Percentiles rank a stretch among this genome's conserved stretches.
Evolutionary conservation across 176 grass and related monocot species (phyloP).

Genomic region (Aegilops bicornis): DNA sequence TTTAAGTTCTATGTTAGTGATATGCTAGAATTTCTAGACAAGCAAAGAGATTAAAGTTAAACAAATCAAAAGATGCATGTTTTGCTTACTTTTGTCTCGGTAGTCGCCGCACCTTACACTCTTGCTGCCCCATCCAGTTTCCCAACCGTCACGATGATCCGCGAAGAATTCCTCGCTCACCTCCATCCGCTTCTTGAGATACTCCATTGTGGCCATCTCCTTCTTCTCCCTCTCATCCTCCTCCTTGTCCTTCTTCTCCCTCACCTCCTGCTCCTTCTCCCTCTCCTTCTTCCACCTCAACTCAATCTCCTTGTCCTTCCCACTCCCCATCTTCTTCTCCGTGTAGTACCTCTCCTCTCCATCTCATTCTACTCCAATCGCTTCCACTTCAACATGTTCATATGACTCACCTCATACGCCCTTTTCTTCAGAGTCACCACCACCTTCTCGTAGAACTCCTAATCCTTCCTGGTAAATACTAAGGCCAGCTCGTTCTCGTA

Average conservation of each 20-base stretch:
- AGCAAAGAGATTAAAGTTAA: no score
- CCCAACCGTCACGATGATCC: neutral
- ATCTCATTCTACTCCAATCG: neutral
- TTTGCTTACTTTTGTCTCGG: neutral
- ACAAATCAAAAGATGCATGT: neutral
- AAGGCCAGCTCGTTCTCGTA: neutral
- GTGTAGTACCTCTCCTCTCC: neutral
- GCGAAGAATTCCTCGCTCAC: neutral
- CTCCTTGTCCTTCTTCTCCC: neutral
- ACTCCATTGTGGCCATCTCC: neutral
- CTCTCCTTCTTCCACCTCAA: neutral
- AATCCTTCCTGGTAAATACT: neutral
- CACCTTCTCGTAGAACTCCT: neutral
- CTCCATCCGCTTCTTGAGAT: neutral
- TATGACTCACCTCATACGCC: neutral
- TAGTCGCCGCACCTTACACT: neutral
- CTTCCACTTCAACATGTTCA: rapidly evolving
- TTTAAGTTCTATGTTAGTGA: no score
- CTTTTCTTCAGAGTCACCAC: neutral
- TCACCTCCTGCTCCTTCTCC: neutral
- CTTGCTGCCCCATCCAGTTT: neutral
- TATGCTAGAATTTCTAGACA: neutral
- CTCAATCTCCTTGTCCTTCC: neutral
- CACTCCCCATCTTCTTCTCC: neutral
- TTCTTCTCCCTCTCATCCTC: no score